Percentiles rank a stretch among this genome's conserved stretches.
Conservation (phyloP, 495 filamentous ascomycete genomes). For the Neurospora terricola region DNA sequence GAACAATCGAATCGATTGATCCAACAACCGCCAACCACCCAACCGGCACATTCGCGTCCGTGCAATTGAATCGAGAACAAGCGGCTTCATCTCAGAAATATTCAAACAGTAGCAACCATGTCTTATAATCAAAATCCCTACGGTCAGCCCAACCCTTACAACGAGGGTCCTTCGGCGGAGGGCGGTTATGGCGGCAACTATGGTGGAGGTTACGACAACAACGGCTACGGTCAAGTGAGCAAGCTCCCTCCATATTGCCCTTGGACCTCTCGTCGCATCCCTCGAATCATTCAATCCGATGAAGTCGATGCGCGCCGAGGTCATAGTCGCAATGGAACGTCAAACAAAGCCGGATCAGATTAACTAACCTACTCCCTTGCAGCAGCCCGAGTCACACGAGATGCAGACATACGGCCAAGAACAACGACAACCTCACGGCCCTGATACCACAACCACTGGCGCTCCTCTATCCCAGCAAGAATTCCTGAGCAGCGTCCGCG, state of each 20-base stretch:
- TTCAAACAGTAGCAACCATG: slow-evolving; percentile 23
- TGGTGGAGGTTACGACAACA: not conserved
- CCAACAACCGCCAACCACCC: not conserved
- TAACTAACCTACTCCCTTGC: not conserved
- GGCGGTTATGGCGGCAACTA: slow-evolving; percentile 33
- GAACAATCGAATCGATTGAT: not conserved
- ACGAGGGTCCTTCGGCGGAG: slow-evolving; percentile 32
- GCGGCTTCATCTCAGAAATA: not conserved
- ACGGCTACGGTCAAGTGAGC: slow-evolving; percentile 20
- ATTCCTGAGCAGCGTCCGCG: slow-evolving; percentile 51
- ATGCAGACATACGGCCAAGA: slow-evolving; percentile 20
- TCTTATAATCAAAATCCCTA: slow-evolving; percentile 30
- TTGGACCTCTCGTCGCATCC: not conserved
- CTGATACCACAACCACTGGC: slow-evolving; percentile 17
- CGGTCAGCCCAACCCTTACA: slow-evolving; percentile 28
- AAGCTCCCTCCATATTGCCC: not conserved
- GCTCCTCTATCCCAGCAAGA: slow-evolving; percentile 41
- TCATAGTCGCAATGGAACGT: not conserved
- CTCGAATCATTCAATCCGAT: not conserved
- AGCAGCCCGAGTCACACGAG: slow-evolving; percentile 28
- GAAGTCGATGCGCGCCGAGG: not conserved
- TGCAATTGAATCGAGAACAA: not conserved
- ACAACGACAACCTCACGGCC: slow-evolving; percentile 5
- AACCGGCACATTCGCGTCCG: not conserved
- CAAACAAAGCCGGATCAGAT: not conserved